Evolutionary conservation across 2,329 filamentous ascomycete genomes (phyloP).

Genomic region (Fusarium sp.): DNA sequence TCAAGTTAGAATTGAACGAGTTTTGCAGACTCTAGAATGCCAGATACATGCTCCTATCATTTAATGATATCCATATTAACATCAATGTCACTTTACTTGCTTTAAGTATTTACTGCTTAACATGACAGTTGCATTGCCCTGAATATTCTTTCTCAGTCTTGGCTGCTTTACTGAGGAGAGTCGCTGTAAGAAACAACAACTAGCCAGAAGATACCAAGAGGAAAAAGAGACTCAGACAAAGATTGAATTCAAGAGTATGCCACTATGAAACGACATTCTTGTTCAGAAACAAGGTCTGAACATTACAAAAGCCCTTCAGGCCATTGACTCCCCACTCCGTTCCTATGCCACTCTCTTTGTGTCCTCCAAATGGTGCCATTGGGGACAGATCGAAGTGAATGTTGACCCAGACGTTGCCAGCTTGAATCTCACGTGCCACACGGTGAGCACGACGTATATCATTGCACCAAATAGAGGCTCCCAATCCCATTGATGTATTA

Average conservation of each 20-base stretch:
- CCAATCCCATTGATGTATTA: conserved; percentile 64
- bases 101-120: no score
- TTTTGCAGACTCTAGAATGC: no score
- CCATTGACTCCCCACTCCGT: conserved; percentile 56
- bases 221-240: accelerated
- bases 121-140: no score
- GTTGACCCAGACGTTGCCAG: conserved; percentile 72
- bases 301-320: conserved; percentile 50
- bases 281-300: conserved; percentile 41
- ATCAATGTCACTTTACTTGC: no score
- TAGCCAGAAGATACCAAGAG: not conserved
- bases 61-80: no score
- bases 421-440: conserved; percentile 64
- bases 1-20: no score
- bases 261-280: conserved; percentile 11
- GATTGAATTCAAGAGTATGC: accelerated
- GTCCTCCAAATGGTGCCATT: conserved; percentile 56
- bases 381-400: conserved; percentile 61
- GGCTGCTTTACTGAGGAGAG: no score
- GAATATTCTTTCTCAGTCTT: no score
- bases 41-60: no score
- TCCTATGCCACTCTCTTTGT: conserved; percentile 60
- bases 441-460: conserved; percentile 54
- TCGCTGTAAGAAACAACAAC: not conserved
- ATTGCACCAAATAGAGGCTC: conserved; percentile 66